Evolutionary conservation across 306 rosid species (phyloP), one percentile per base, ranked within the genome.

Genomic region (Cicer pinnatifidum): DNA sequence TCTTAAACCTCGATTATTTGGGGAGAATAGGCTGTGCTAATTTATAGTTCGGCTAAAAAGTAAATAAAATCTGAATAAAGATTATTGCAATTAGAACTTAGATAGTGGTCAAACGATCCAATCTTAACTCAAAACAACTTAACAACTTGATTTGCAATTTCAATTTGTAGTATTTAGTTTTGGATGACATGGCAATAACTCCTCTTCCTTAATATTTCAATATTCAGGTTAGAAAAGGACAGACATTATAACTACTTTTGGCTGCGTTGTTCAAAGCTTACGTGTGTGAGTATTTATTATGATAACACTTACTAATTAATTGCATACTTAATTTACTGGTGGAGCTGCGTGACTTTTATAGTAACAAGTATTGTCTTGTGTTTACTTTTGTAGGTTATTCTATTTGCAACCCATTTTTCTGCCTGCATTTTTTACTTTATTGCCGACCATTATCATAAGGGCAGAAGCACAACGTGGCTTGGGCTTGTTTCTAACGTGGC

Each of bases 141-240:
- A 23, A 23, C 33, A 28, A 28, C 35, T 6, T 41, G 45, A 41
- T 6, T 41, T 6, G 45, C 9, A 9, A 41, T 41, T 41, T 41
- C 2, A 41, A 41, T 6, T 41, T 41, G 9, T 41, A 41, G 45
- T 41, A 41, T 41, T 41, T 41, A 41, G 11, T 52, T 51, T 7
- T 52, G 20, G 23, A 15, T 16, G 16, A 52, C 23, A 2, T 16
- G 58, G 5, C 10, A 52, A 52, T 52, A 52, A 52, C 58, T 16
- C 23, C 23, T 4, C 11, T 52, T 52, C 28, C 7, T 52, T 3
- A 4, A 16, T 52, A 52, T 52, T 11, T 71, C 48, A 38, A 62
- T 39, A 48, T 39, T 15, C 83, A 90, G 98, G 77, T 80, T 93
- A 84, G 98, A 93, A 47, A 93, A 93, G 71, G 96, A 93, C 78